Base-by-base conservation (phyloP, 305 asterid genomes). In the Nicotiana rustica region DNA sequence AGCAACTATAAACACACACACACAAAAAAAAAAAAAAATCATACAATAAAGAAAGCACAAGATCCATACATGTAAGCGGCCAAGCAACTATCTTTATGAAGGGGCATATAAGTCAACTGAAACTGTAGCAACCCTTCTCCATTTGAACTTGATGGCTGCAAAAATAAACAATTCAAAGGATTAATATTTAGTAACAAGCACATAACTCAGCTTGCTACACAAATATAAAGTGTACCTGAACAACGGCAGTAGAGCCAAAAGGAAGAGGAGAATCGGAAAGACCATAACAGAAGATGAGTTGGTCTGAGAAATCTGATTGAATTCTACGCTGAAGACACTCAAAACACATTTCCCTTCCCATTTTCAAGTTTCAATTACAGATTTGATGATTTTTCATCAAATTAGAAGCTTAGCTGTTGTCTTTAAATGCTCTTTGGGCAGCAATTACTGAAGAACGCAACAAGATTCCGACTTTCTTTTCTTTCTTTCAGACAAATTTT, bases 261-360 rank as follows among this genome's bases (percentile, higher is more conserved):
- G 98, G 98, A 73, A 92, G 92, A 17, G 90, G 87, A 10, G 94
- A 90, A 88, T 90, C 89, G 67, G 98, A 88, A 85, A 92, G 81
- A 62, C 95, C 94, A 81, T 88, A 89, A 83, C 85, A 47, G 88
- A 92, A 90, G 81, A 86, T 90, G 81, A 91, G 84, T 65, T 87
- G 84, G 69, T 90, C 93, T 7, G 95, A 88, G 84, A 91, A 92
- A 87, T 94, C 98, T 41, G 88, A 86, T 85, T 89, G 89, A 82
- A 95, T 90, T 85, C 90, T 91, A 62, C 90, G 92, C 84, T 93
- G 90, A 83, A 97, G 94, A 81, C 99, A 97, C 85, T 92, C 97
- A 78, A 90, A 91, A 82, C 99, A 95, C 92, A 81, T 81, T 35
- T 60, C 29, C 9, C 44, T 68, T 56, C 33, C 83, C 79, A 81